phyloP scores from a whole-genome alignment of 2,329 filamentous ascomycete species.

The Sclerotinia trifoliorum region DNA sequence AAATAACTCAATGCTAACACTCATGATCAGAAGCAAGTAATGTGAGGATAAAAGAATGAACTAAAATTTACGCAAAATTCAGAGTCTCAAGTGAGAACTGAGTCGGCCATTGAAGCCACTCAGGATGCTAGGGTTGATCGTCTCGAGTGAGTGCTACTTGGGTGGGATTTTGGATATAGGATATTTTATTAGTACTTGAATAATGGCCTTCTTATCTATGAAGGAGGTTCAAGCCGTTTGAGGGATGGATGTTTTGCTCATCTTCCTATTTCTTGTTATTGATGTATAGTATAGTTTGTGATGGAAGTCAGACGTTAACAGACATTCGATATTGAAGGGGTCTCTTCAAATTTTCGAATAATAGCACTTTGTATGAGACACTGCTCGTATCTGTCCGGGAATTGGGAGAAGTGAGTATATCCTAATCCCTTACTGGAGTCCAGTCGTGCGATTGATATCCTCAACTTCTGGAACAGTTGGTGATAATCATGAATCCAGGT shows the following conservation, averaged over 20 bases:
- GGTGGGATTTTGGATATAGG: background rate
- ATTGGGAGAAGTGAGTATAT: background rate
- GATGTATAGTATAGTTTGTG: no score
- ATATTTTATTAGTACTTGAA: no score
- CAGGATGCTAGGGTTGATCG: background rate
- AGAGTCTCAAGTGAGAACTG: background rate
- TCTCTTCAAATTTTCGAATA: no score
- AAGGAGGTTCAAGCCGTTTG: background rate
- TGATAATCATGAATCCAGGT: background rate
- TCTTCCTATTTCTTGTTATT: background rate
- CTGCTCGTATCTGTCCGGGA: conserved; percentile 1
- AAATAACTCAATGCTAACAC: background rate
- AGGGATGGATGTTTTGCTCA: background rate
- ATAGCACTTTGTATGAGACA: background rate
- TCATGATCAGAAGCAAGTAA: background rate
- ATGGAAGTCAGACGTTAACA: no score
- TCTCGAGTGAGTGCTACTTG: background rate
- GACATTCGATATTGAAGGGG: no score
- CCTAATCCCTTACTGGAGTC: background rate
- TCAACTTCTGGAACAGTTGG: no score
- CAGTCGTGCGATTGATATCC: no score
- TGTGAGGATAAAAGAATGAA: background rate
- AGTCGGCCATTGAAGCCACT: background rate
- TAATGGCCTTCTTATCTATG: no score
- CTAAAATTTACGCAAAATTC: background rate